Conservation (phyloP, 2,329 filamentous ascomycete species). For the Xenoacremonium recifei region DNA sequence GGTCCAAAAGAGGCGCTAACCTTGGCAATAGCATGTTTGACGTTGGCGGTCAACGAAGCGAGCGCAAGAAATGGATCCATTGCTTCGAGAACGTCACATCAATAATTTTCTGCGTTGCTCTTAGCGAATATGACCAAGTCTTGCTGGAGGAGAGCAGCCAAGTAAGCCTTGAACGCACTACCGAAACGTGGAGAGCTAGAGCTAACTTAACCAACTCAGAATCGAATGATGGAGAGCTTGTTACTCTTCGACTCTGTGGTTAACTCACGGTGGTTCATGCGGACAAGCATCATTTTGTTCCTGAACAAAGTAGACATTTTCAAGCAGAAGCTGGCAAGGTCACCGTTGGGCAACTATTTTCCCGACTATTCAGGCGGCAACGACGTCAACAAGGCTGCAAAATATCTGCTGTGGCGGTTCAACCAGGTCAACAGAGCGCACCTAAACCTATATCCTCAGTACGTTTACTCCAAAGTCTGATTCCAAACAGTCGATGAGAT, state of each 20-base stretch:
- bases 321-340: conserved; percentile 87
- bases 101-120: conserved; percentile 97
- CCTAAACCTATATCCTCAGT: conserved; percentile 97
- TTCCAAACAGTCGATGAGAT: background rate
- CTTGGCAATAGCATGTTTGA: conserved; percentile 82
- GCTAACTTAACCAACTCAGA: conserved; percentile 53
- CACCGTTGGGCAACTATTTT: conserved; percentile 91
- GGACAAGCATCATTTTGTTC: conserved; percentile 97
- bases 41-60: conserved; percentile 93
- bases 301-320: conserved; percentile 99
- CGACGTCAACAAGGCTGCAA: conserved; percentile 96
- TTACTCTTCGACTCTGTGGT: conserved; percentile 97
- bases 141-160: conserved; percentile 96
- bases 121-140: conserved; percentile 98
- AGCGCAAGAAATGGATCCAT: conserved; percentile 99
- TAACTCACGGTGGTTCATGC: conserved; percentile 98
- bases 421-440: conserved; percentile 98
- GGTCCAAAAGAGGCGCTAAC: conserved; percentile 17
- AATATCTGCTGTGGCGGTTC: conserved; percentile 97
- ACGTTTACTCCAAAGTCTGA: conserved; percentile 46
- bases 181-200: background rate
- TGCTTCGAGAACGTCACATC: conserved; percentile 99
- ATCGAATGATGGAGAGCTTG: conserved; percentile 99
- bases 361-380: conserved; percentile 97
- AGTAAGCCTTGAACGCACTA: conserved; percentile 51